Base-by-base conservation (phyloP, 2,329 filamentous ascomycete species). In the Penicillium polonicum region DNA sequence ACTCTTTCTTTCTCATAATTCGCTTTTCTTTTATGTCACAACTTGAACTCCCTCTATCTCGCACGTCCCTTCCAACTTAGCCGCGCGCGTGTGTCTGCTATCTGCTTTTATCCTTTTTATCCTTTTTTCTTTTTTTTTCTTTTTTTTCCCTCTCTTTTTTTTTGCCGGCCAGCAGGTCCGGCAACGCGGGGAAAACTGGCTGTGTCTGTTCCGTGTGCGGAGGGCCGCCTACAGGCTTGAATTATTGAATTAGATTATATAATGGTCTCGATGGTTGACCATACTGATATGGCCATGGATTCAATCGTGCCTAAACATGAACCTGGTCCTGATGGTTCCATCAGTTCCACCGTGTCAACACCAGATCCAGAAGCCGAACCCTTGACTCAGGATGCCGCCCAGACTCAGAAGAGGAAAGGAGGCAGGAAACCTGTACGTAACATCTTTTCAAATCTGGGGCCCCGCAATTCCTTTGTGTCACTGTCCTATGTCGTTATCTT, bases 351-450 rank as follows among this genome's bases (percentile, higher is more conserved):
- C n/a, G 74, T 75, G 49, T 81, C 79, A 43, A 78, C 77, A 3
- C 78, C 78, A 13, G 79, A 80, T 48, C 71, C 74, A 12, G 77
- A 78, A 58, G 75, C 72, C 52, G 72, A 75, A 59, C 65, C 69
- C 35, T 65, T 75, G 52, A 72, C 66, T 13, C 76, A 75, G 62
- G 78, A 80, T 58, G 70, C 74, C n/a, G 70, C 74, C 55, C 78
- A 78, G 64, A 76, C 75, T 49, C 92, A 92, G 73, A 99, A 99
- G 83, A 87, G 94, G 72, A 99, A 99, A 82, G 94, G 94, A 71
- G 94, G 94, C 61, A 88, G 94, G 72, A 99, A 97, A 81, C 94
- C 94, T 72, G 94, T 97, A 87, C 77, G 85, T 83, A 66, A 67
- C 57, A 65, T 48, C 48, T 53, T 55, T 41, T 31, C 38, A 43